Percentiles rank a stretch among this genome's conserved stretches.
Evolutionary conservation across 2,329 filamentous ascomycete species (phyloP).

Genomic region (Fusarium virguliforme): DNA sequence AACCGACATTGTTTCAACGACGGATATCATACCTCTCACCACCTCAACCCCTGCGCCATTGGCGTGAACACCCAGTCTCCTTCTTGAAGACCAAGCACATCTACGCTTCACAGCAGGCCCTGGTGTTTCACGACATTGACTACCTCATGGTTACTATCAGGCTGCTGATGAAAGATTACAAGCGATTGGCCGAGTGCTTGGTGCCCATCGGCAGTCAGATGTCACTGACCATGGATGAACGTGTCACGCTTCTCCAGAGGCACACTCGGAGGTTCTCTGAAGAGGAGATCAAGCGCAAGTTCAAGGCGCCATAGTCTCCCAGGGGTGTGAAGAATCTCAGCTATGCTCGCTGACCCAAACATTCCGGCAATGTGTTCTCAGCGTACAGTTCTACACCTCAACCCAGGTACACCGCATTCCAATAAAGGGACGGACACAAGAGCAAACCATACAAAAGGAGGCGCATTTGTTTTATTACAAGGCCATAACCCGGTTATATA

Average conservation of each 20-base stretch:
- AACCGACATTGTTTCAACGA: constrained; percentile 89
- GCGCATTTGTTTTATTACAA: background rate
- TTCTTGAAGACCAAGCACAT: constrained; percentile 79
- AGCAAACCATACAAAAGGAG: background rate
- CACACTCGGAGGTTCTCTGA: constrained; percentile 48
- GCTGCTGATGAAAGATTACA: constrained; percentile 80
- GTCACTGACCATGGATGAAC: constrained; percentile 70
- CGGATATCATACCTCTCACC: constrained; percentile 86
- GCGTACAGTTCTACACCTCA: background rate
- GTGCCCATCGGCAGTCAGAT: constrained; percentile 84
- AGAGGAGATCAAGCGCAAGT: constrained; percentile 48
- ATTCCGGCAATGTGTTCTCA: background rate
- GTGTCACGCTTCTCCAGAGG: constrained; percentile 43
- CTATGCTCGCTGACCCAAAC: background rate
- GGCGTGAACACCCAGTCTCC: constrained; percentile 83
- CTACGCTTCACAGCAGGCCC: constrained; percentile 77
- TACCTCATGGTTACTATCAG: constrained; percentile 82
- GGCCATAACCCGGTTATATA: background rate
- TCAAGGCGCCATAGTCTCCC: constrained; percentile 26
- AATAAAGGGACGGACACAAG: background rate
- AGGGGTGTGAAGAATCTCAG: background rate
- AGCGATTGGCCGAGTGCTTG: constrained; percentile 77
- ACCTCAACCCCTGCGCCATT: constrained; percentile 84
- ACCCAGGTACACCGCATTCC: background rate
- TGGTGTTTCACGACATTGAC: constrained; percentile 87